Conservation (phyloP, 257 asterid species). For the Solanum paucissectum region DNA sequence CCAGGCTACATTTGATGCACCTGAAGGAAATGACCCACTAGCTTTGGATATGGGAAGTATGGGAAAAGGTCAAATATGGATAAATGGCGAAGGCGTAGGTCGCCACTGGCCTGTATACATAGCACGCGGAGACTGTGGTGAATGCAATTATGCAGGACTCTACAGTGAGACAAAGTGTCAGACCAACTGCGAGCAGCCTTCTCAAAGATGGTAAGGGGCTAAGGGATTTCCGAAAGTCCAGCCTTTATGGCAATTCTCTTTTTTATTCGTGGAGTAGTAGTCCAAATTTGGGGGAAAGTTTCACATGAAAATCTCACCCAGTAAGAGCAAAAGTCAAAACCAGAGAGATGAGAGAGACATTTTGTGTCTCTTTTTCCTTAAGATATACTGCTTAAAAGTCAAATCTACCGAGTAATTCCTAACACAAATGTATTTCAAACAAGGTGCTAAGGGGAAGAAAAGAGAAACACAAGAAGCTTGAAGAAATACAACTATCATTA, state of each 20-base stretch:
- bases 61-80: conserved; percentile 15
- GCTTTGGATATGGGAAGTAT: conserved; percentile 8
- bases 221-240: not conserved
- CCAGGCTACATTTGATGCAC: conserved; percentile 12
- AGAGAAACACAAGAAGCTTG: not conserved
- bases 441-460: not conserved
- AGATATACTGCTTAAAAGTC: not conserved
- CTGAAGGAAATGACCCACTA: conserved; percentile 11
- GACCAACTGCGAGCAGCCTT: conserved; percentile 3
- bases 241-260: not conserved
- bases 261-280: not conserved
- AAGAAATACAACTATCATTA: not conserved
- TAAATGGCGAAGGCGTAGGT: conserved; percentile 4
- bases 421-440: not conserved
- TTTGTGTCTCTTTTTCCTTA: not conserved
- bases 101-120: conserved; percentile 3
- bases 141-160: not conserved
- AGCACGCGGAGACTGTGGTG: not conserved
- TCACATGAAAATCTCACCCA: not conserved
- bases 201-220: conserved; percentile 11
- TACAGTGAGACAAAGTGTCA: conserved; percentile 4
- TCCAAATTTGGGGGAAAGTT: not conserved
- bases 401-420: not conserved
- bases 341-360: not conserved
- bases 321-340: not conserved